Conservation (phyloP, 2,329 filamentous ascomycete species). For the Ophiocordyceps camponoti-saundersi region DNA sequence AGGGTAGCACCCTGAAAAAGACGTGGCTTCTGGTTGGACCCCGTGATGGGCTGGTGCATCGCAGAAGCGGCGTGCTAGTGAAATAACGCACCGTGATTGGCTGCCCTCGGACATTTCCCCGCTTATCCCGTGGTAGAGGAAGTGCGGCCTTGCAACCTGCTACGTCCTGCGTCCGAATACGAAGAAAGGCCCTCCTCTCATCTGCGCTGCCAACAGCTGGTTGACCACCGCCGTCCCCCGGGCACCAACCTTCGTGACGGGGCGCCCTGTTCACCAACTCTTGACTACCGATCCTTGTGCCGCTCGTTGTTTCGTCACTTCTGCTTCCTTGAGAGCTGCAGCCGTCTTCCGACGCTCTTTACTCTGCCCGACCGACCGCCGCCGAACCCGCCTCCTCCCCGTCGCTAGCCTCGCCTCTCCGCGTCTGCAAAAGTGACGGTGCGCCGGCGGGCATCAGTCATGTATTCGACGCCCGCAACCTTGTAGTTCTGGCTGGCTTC, state of each 20-base stretch:
- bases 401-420: neutral
- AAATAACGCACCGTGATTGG: constrained; percentile 14
- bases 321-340: neutral
- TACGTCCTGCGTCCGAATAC: neutral
- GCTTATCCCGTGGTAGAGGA: constrained; percentile 21
- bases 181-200: neutral
- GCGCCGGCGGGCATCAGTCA: constrained; percentile 20
- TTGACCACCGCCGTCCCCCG: constrained; percentile 1
- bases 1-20: neutral
- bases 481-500: constrained; percentile 32
- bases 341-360: neutral
- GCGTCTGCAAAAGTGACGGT: constrained; percentile 8
- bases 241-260: constrained; percentile 5
- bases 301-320: too few relatives aligned
- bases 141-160: constrained; percentile 5
- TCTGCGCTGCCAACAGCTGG: neutral
- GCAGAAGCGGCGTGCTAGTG: constrained; percentile 4
- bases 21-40: neutral
- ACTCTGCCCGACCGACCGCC: neutral
- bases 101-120: constrained; percentile 11
- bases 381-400: neutral
- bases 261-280: neutral
- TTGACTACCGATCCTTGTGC: neutral
- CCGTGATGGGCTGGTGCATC: constrained; percentile 6
- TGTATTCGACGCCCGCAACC: constrained; percentile 25